Conservation (phyloP, 2,329 filamentous ascomycete genomes). For the Epichloe coenophiala region DNA sequence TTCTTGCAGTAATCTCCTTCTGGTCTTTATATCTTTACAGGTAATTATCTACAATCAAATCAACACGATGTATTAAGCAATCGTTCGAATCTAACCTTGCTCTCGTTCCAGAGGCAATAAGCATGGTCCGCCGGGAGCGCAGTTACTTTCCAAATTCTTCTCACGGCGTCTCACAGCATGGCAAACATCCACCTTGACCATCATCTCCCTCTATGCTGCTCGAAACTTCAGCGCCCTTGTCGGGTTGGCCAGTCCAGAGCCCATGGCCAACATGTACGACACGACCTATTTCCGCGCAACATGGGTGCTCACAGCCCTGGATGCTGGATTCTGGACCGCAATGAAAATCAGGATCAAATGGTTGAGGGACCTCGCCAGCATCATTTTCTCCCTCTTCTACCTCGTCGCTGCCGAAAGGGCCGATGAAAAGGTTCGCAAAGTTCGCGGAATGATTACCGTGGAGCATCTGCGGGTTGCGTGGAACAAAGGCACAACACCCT, state of each 20-base stretch:
- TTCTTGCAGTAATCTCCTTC: conserved; percentile 79
- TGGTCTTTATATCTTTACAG: conserved; percentile 77
- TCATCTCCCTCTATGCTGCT: conserved; percentile 78
- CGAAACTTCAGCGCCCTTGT: conserved; percentile 91
- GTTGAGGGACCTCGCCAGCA: conserved; percentile 67
- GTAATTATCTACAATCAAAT: conserved; percentile 25
- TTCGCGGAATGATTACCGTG: conserved; percentile 73
- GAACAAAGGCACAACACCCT: conserved; percentile 89
- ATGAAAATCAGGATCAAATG: conserved; percentile 77
- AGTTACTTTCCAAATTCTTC: conserved; percentile 57
- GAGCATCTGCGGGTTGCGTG: conserved; percentile 86
- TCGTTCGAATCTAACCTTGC: background rate
- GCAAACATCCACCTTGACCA: conserved; percentile 77
- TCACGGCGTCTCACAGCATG: conserved; percentile 66
- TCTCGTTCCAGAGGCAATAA: conserved; percentile 53
- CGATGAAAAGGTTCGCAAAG: conserved; percentile 90
- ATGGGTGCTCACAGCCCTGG: conserved; percentile 88
- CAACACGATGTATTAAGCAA: background rate
- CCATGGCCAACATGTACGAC: conserved; percentile 86
- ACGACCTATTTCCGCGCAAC: conserved; percentile 89
- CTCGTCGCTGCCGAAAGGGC: conserved; percentile 85
- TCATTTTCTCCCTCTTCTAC: conserved; percentile 83
- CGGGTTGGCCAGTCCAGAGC: conserved; percentile 83
- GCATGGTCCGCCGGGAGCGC: conserved; percentile 72
- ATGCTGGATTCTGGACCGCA: conserved; percentile 96